Conservation (phyloP, 129 eudicot species). For the Escallonia herrerae region DNA sequence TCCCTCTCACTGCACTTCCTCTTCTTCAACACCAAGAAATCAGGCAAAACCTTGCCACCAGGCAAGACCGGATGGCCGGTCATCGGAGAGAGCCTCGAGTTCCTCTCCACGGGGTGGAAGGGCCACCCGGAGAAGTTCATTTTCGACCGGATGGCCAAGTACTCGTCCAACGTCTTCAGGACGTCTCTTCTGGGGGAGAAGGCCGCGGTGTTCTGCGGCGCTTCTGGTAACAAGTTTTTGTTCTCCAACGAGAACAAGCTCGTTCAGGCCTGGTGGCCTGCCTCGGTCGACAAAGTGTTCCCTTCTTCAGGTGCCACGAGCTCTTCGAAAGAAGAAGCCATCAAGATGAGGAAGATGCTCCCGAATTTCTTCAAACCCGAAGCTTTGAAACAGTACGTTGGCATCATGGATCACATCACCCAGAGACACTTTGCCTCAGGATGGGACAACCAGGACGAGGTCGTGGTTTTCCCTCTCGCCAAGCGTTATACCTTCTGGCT, state of each 20-base stretch:
- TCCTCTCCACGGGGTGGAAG: slow-evolving; percentile 34
- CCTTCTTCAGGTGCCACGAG: slow-evolving; percentile 23
- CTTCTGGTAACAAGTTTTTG: slow-evolving; percentile 42
- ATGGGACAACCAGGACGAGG: slow-evolving; percentile 37
- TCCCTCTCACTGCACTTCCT: slow-evolving; percentile 24
- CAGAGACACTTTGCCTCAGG: slow-evolving; percentile 28
- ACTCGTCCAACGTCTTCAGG: slow-evolving; percentile 28
- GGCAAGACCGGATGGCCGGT: slow-evolving; percentile 38
- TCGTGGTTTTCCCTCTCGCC: slow-evolving; percentile 25
- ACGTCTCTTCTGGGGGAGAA: slow-evolving; percentile 32
- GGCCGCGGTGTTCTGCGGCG: slow-evolving; percentile 30
- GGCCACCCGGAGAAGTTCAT: slow-evolving; percentile 42
- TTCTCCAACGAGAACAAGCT: slow-evolving; percentile 54
- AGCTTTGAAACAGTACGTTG: slow-evolving; percentile 32
- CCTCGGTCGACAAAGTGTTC: slow-evolving; percentile 32
- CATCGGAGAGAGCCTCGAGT: slow-evolving; percentile 41
- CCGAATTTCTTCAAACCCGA: slow-evolving; percentile 40
- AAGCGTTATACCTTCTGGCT: slow-evolving; percentile 44
- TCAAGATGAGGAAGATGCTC: slow-evolving; percentile 30
- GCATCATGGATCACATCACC: slow-evolving; percentile 40
- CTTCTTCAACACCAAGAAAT: slow-evolving; percentile 14
- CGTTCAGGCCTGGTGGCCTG: slow-evolving; percentile 41
- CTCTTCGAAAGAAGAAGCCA: slow-evolving; percentile 27
- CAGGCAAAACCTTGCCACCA: slow-evolving; percentile 18
- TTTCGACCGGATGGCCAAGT: slow-evolving; percentile 31